Base-by-base conservation (phyloP, 495 filamentous ascomycete genomes). In the Apodospora peruviana region DNA sequence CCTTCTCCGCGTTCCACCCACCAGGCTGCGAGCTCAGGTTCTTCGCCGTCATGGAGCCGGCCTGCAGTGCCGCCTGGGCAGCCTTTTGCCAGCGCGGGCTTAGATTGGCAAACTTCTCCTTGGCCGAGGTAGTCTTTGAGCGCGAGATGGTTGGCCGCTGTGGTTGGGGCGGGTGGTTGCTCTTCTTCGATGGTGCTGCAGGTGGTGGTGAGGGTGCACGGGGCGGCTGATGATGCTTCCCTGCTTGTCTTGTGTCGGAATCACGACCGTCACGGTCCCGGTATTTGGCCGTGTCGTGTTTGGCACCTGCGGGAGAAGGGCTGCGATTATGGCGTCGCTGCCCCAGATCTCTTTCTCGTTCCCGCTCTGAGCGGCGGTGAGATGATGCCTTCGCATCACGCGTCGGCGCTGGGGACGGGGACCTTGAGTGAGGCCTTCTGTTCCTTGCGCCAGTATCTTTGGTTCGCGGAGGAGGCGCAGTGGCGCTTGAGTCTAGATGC, bases 1-100 rank as follows among this genome's bases (percentile, higher is more conserved):
- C 68, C 52, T 74, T 74, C 19, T 59, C 58, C 1, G 65, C 62
- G 20, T 54, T 59, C 71, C 71, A 74, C 18, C 45, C 52, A 4
- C 71, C 71, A 0, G 69, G 69, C 34, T 71, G 56, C 45, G 62
- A 60, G 34, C 69, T 61, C 45, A 62, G 38, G 16, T 60, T 52
- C 52, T 68, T 52, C 4, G 69, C 71, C 9, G 67, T 63, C 8
- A 66, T 44, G n/a, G 61, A 62, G 34, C 64, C 71, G 0, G 71
- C 71, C 43, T 70, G 61, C 3, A 74, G 49, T 2, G 71, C 71
- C 0, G 71, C 71, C 0, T 57, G 50, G 7, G 67, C 66, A 0
- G 70, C 67, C 46, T 59, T 55, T 48, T 71, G 57, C 54, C 57
- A 56, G 1, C 40, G 39, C 1, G 60, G 60, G 22, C 44, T 52